These are phyloP conservation scores for Sugiyamaella marilandica DNA, from an alignment of 805 yeast species.

Conservation along the genomic window DNA sequence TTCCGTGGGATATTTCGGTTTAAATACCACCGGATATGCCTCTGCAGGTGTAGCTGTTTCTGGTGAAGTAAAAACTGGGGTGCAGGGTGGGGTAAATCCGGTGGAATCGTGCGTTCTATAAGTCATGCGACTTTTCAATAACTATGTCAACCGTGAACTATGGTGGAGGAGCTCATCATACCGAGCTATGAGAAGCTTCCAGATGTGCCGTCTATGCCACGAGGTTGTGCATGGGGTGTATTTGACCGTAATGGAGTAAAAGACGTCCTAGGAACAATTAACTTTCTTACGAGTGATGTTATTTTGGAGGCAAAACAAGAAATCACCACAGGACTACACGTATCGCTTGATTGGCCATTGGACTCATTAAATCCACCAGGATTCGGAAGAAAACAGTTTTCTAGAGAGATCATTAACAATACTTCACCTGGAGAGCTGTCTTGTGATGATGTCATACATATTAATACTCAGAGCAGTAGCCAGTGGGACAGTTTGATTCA, in stretches of 20 bases:
- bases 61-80: too few species aligned
- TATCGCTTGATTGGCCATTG: slow-evolving; percentile 16
- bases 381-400: slow-evolving; percentile 6
- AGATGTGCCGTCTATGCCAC: slow-evolving; percentile 12
- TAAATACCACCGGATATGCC: too few species aligned
- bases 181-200: slow-evolving; percentile 10
- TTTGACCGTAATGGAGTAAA: slow-evolving; percentile 13
- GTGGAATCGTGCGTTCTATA: too few species aligned
- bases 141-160: background rate
- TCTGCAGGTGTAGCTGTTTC: too few species aligned
- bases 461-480: slow-evolving; percentile 32
- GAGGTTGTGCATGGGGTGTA: slow-evolving; percentile 20
- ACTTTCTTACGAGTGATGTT: slow-evolving; percentile 10
- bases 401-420: slow-evolving; percentile 5
- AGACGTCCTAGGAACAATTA: slow-evolving; percentile 16
- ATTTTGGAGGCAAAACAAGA: slow-evolving; percentile 11
- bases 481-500: slow-evolving; percentile 35
- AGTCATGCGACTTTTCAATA: too few species aligned
- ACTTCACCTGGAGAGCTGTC: slow-evolving; percentile 8
- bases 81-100: too few species aligned
- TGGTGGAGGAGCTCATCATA: background rate
- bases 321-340: slow-evolving; percentile 13
- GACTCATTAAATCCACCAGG: slow-evolving; percentile 11
- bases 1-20: too few species aligned
- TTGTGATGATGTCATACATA: slow-evolving; percentile 27